Evolutionary conservation across 345 rosid species (phyloP).

Genomic region (Reutealis trisperma): DNA sequence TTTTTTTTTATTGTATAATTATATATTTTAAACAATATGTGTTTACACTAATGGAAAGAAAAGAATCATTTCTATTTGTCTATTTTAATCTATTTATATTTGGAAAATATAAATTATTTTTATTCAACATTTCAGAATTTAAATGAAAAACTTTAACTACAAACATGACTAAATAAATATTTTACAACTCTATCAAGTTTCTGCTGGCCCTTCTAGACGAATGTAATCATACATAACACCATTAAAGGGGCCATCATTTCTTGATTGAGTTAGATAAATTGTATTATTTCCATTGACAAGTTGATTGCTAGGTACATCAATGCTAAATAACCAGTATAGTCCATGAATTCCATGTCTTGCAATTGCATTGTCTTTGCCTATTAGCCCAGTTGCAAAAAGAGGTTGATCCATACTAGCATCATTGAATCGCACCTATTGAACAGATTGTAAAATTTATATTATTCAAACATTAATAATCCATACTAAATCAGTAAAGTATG

Average conservation of each 20-base stretch:
- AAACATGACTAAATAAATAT: neutral
- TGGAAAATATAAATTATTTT: too few species aligned
- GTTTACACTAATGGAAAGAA: too few species aligned
- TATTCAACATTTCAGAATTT: too few species aligned
- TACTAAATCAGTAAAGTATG: too few species aligned
- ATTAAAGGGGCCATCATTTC: slow-evolving; percentile 31
- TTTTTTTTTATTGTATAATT: too few species aligned
- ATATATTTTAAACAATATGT: too few species aligned
- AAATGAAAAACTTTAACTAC: neutral
- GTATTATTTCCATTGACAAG: slow-evolving; percentile 48
- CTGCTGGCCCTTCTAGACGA: slow-evolving; percentile 64
- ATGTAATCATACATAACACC: slow-evolving; percentile 89
- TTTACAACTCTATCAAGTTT: neutral
- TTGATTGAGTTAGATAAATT: slow-evolving; percentile 58
- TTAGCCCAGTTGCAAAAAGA: slow-evolving; percentile 45
- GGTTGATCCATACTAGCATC: slow-evolving; percentile 20
- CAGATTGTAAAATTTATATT: neutral
- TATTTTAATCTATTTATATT: too few species aligned
- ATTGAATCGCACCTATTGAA: slow-evolving; percentile 54
- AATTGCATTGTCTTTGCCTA: slow-evolving; percentile 69
- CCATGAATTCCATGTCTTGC: slow-evolving; percentile 92
- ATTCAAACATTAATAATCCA: slow-evolving; percentile 19
- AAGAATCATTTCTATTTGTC: too few species aligned
- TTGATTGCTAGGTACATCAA: slow-evolving; percentile 35
- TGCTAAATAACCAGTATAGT: slow-evolving; percentile 57